phyloP scores from a whole-genome alignment of 306 rosid species.

The Castanea sativa region DNA sequence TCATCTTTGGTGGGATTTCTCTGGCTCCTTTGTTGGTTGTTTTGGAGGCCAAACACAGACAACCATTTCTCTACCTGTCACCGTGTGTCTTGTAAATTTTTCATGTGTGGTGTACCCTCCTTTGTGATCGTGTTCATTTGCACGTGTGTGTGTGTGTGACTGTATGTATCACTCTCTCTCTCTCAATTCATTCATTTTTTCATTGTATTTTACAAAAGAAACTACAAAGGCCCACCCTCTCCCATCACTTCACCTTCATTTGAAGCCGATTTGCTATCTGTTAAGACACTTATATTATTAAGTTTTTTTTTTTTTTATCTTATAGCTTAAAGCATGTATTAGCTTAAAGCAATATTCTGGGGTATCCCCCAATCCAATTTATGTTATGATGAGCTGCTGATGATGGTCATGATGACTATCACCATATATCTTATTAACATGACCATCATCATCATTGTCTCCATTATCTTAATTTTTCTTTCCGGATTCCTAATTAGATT shows the following conservation, averaged over 20 bases:
- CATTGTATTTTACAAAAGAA: no score
- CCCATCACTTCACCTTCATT: conserved; percentile 25
- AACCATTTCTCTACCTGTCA: conserved; percentile 17
- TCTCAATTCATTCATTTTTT: no score
- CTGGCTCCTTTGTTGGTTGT: conserved; percentile 49
- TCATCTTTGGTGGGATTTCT: conserved; percentile 41
- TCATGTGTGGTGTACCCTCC: conserved; percentile 30
- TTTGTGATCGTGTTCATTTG: conserved; percentile 22
- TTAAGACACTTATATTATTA: not conserved
- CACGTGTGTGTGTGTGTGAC: conserved; percentile 28
- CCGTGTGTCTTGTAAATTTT: not conserved
- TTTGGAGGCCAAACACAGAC: conserved; percentile 56
- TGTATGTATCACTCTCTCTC: not conserved
- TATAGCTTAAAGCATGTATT: not conserved
- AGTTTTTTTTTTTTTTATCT: no score
- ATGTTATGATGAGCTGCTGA: conserved; percentile 29
- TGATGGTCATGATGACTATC: conserved; percentile 35
- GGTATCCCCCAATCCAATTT: conserved; percentile 19
- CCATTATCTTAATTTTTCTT: conserved; percentile 28
- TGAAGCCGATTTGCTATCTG: not conserved
- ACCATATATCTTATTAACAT: conserved; percentile 3
- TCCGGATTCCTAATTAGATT: conserved; percentile 33
- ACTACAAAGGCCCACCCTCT: conserved; percentile 3
- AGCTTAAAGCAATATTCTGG: conserved; percentile 13
- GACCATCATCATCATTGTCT: conserved; percentile 20